Conservation (phyloP, 345 rosid species). For the Rubroshorea leprosula region DNA sequence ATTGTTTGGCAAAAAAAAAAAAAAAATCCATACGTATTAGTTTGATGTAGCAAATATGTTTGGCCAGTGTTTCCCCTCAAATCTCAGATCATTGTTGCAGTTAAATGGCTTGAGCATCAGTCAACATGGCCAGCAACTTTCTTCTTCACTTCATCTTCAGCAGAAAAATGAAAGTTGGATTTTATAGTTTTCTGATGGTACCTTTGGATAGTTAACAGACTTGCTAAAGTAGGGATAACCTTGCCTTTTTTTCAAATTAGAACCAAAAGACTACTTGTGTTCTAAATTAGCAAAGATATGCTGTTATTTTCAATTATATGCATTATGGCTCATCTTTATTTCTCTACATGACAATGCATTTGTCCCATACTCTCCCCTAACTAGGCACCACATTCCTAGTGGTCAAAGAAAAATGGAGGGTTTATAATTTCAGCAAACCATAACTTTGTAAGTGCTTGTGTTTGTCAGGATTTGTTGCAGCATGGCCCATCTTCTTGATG, state of each 20-base stretch:
- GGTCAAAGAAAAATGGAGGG: not conserved
- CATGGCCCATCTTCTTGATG: conserved; percentile 80
- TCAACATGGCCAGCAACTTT: conserved; percentile 42
- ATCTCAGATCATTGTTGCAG: conserved; percentile 32
- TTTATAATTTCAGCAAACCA: conserved; percentile 5
- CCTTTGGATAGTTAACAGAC: not conserved
- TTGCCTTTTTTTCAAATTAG: not conserved
- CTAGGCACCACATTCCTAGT: not conserved
- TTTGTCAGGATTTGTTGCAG: conserved; percentile 54
- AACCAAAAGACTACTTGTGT: not conserved
- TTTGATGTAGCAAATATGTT: not conserved
- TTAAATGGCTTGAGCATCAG: conserved; percentile 31
- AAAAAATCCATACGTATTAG: not conserved
- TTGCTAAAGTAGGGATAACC: not conserved
- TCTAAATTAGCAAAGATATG: not conserved
- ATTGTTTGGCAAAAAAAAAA: too few species aligned
- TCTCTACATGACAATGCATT: not conserved
- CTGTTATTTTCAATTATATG: not conserved
- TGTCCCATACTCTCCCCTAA: not conserved
- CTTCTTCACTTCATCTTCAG: conserved; percentile 49
- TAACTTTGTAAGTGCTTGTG: conserved; percentile 24
- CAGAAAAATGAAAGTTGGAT: conserved; percentile 42
- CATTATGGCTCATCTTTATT: not conserved
- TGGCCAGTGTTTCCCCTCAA: not conserved
- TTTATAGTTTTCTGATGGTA: conserved; percentile 7